These are phyloP conservation scores for Perkinsus marinus DNA, from an alignment of 169 alveolate species.

Conservation along the genomic window DNA sequence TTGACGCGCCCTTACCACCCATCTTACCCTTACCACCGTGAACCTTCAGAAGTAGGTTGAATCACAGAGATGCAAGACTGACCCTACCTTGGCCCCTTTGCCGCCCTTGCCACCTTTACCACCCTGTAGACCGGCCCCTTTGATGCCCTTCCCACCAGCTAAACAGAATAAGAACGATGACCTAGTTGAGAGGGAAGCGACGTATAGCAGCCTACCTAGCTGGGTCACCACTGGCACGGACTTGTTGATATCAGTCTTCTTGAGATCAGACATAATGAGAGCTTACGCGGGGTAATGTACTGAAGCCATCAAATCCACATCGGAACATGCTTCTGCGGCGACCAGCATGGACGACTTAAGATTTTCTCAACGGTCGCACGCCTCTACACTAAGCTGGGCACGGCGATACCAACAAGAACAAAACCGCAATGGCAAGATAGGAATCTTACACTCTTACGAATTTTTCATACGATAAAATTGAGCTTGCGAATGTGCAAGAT, in stretches of 20 bases:
- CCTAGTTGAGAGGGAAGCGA: no score
- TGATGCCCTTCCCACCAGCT: background rate
- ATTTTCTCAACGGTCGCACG: no score
- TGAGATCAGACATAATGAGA: background rate
- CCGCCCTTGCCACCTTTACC: background rate
- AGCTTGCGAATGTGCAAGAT: background rate
- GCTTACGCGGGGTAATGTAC: background rate
- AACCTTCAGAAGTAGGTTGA: no score
- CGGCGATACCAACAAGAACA: no score
- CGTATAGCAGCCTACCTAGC: no score
- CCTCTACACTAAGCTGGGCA: no score
- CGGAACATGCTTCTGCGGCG: no score
- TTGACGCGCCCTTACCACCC: conserved; percentile 92
- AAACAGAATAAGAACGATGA: background rate
- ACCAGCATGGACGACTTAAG: no score
- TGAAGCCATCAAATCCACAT: background rate
- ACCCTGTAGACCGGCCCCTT: background rate
- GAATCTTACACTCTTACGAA: background rate
- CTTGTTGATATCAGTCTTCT: background rate
- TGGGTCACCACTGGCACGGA: background rate
- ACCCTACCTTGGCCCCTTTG: background rate
- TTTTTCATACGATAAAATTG: background rate
- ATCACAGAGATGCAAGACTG: no score
- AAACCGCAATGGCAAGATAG: background rate
- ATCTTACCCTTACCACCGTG: background rate